A percentile compares a stretch with the other conserved stretches of the same genome.
phyloP scores from a whole-genome alignment of 2,329 filamentous ascomycete species.

The Alternaria triticimaculans region DNA sequence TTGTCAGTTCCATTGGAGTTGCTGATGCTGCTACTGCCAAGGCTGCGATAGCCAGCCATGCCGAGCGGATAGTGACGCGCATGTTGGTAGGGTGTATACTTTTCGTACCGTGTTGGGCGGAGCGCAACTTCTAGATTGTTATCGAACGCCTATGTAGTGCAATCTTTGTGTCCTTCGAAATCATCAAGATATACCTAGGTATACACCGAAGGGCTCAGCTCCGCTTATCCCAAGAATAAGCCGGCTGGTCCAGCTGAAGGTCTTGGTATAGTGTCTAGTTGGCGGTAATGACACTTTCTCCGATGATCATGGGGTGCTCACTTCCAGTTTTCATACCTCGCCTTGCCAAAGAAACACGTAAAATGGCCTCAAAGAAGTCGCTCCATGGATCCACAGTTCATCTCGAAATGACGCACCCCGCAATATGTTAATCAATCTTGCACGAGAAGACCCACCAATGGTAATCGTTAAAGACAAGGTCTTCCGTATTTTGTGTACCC shows the following conservation, averaged over 20 bases:
- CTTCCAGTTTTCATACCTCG: not conserved
- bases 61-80: not conserved
- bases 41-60: not conserved
- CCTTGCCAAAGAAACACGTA: not conserved
- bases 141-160: not conserved
- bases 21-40: slow-evolving; percentile 1
- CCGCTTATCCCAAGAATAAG: not conserved
- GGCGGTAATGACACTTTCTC: not conserved
- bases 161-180: not conserved
- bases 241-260: not conserved
- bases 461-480: not conserved
- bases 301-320: not conserved
- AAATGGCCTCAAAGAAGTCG: not conserved
- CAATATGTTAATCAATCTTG: not conserved
- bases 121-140: not conserved
- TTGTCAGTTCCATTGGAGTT: slow-evolving; percentile 2
- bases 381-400: not conserved
- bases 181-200: not conserved
- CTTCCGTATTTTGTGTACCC: too few species aligned
- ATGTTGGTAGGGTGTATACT: not conserved
- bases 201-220: not conserved
- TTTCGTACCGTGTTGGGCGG: not conserved
- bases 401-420: not conserved
- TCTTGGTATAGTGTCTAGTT: not conserved
- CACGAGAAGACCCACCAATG: not conserved